Evolutionary conservation across 768 basidiomycete species (phyloP).

Genomic region (Mycena belliarum): DNA sequence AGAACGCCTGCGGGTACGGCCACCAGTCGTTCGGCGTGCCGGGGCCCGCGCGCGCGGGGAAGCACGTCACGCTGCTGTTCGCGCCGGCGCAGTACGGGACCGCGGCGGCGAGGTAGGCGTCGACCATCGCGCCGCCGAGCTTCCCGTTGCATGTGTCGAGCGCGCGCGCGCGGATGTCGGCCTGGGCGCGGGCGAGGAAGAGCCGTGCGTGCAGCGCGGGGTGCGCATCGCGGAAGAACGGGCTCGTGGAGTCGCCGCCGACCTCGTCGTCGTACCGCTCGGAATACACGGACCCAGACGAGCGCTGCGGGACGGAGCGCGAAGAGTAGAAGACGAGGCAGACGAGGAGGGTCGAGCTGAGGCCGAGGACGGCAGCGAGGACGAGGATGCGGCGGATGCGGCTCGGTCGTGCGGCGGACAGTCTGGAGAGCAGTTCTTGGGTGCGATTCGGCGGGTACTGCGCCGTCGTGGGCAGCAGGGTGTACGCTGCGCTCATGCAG

Average conservation of each 20-base stretch:
- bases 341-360: slow-evolving; percentile 8
- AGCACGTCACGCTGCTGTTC: slow-evolving; percentile 13
- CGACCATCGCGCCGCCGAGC: slow-evolving; percentile 13
- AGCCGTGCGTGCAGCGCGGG: slow-evolving; percentile 19
- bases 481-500: slow-evolving; percentile 6
- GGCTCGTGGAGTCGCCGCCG: background rate
- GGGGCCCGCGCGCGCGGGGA: slow-evolving; percentile 8
- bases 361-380: slow-evolving; percentile 7
- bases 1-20: slow-evolving; percentile 23
- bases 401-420: background rate
- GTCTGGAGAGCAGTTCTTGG: slow-evolving; percentile 3
- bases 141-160: slow-evolving; percentile 17
- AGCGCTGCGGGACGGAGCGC: background rate
- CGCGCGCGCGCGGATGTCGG: slow-evolving; percentile 4
- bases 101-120: slow-evolving; percentile 12
- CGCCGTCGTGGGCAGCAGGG: slow-evolving; percentile 7
- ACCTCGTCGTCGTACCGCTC: too few relatives aligned
- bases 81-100: slow-evolving; percentile 11
- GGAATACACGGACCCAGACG: too few relatives aligned
- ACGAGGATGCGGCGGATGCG: slow-evolving; percentile 10
- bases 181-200: slow-evolving; percentile 20
- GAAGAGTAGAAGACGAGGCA: slow-evolving; percentile 8
- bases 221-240: slow-evolving; percentile 22
- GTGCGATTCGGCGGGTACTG: background rate
- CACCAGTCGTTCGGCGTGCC: slow-evolving; percentile 18